phyloP scores from a whole-genome alignment of 2,329 filamentous ascomycete genomes.

The Alternaria sp. region DNA sequence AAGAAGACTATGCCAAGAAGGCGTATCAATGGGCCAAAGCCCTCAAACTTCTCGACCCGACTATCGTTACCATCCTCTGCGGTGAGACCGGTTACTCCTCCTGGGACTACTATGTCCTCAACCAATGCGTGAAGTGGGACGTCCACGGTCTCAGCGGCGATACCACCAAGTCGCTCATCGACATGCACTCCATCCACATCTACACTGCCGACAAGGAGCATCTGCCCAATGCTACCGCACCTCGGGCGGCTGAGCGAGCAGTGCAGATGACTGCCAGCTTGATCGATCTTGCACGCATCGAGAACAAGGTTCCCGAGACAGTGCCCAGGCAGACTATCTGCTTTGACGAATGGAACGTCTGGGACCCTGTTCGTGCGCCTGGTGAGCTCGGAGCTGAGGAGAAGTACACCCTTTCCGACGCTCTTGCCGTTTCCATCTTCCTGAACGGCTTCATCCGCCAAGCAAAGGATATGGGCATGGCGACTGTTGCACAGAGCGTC shows the following conservation, averaged over 20 bases:
- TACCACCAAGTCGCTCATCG: conserved; percentile 62
- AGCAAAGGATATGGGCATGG: conserved; percentile 74
- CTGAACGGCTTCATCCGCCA: conserved; percentile 79
- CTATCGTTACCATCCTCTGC: conserved; percentile 73
- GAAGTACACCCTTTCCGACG: conserved; percentile 72
- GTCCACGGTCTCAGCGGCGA: conserved; percentile 57
- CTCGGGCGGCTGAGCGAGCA: conserved; percentile 72
- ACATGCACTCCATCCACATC: conserved; percentile 83
- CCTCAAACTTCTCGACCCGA: conserved; percentile 73
- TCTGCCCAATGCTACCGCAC: conserved; percentile 57
- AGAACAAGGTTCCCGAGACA: conserved; percentile 65
- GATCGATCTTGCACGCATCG: conserved; percentile 76
- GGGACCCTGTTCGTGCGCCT: conserved; percentile 74
- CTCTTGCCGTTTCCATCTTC: conserved; percentile 76
- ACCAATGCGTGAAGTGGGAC: conserved; percentile 66
- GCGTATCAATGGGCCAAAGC: conserved; percentile 76
- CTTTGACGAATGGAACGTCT: conserved; percentile 88
- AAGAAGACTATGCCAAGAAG: conserved; percentile 72
- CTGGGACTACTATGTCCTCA: conserved; percentile 77
- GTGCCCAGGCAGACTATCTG: conserved; percentile 74
- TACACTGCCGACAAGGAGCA: conserved; percentile 68
- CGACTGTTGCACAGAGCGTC: conserved; percentile 77
- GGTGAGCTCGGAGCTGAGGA: conserved; percentile 77
- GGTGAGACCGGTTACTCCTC: conserved; percentile 71
- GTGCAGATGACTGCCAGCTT: conserved; percentile 72